phyloP scores from a whole-genome alignment of 345 rosid species.

The Cardamine resedifolia region DNA sequence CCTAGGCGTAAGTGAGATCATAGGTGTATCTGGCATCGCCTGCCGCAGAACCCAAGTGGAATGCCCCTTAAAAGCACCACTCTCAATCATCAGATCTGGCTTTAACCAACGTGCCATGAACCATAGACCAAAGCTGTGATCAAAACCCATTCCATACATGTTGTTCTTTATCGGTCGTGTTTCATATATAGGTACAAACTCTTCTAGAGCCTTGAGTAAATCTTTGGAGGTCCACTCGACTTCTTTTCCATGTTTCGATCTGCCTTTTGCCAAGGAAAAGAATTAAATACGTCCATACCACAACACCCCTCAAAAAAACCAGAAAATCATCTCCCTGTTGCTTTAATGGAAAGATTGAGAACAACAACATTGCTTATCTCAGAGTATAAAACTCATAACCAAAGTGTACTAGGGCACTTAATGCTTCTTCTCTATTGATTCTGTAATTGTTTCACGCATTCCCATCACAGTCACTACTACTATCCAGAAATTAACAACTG shows the following conservation, averaged over 20 bases:
- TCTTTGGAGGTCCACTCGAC: constrained; percentile 98
- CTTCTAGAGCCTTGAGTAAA: constrained; percentile 81
- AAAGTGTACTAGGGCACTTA: background rate
- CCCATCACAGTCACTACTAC: background rate
- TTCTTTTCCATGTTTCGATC: constrained; percentile 97
- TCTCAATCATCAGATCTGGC: constrained; percentile 96
- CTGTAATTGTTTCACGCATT: background rate
- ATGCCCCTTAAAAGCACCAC: constrained; percentile 99
- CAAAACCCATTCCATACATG: constrained; percentile 98
- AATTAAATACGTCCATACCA: constrained; percentile 47
- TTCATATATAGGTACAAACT: constrained; percentile 92
- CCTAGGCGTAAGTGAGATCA: constrained; percentile 79
- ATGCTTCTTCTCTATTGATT: constrained; percentile 6
- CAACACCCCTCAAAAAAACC: too few relatives aligned
- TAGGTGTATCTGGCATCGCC: constrained; percentile 88
- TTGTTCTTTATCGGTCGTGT: constrained; percentile 92
- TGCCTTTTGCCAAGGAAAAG: constrained; percentile 89
- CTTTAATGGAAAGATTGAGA: background rate
- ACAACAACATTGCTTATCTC: constrained; percentile 6
- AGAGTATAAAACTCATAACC: constrained; percentile 2
- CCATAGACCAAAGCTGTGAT: constrained; percentile 99
- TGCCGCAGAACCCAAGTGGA: constrained; percentile 99
- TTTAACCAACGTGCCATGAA: constrained; percentile 83
- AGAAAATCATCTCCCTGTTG: background rate
- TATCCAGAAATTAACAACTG: background rate